Evolutionary conservation across 176 grass and related monocot genomes (phyloP).

Genomic region (Ampelocalamus luodianensis): DNA sequence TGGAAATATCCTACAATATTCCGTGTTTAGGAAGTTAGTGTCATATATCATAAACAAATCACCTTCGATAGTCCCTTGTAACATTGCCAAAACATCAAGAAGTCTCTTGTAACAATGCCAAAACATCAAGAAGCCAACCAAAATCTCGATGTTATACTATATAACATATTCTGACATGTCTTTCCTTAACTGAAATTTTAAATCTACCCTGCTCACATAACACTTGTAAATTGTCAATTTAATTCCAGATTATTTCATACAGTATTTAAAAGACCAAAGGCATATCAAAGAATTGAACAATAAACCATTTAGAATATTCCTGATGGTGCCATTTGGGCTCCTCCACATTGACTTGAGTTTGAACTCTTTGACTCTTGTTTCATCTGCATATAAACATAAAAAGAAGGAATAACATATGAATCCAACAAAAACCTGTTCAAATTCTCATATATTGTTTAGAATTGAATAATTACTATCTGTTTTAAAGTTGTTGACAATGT

Average conservation of each 20-base stretch:
- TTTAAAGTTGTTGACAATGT: no score
- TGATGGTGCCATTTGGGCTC: conserved; percentile 67
- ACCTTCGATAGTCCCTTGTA: neutral
- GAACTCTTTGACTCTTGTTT: no score
- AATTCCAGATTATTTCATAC: no score
- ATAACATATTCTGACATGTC: neutral
- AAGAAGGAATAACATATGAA: no score
- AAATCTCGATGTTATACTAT: neutral
- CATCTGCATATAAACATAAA: no score
- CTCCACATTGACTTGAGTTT: conserved; percentile 73
- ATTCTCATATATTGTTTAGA: no score
- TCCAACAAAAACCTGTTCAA: no score
- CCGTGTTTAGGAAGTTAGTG: neutral
- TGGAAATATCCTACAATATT: neutral
- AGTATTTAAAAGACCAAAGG: neutral
- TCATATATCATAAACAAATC: neutral
- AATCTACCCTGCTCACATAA: no score
- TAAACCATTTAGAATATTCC: conserved; percentile 66
- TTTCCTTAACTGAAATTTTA: neutral
- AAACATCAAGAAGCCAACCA: no score
- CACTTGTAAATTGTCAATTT: no score
- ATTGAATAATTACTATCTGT: no score
- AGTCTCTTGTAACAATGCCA: no score
- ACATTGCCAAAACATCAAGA: neutral
- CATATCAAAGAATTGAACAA: conserved; percentile 12